Evolutionary conservation across 257 asterid genomes (phyloP).

Genomic region (Solanum acaule): DNA sequence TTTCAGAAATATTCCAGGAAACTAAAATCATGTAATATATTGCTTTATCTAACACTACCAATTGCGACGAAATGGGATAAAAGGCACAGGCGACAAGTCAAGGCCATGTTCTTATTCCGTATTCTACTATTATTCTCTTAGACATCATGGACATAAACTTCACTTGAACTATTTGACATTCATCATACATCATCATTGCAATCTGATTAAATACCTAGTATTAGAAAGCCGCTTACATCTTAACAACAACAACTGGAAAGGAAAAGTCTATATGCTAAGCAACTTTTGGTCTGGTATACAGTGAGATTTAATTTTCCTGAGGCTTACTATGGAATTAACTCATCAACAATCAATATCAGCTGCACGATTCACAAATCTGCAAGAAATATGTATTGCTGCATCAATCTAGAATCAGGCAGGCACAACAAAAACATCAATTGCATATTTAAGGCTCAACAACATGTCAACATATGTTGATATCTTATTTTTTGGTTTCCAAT

Average conservation of each 20-base stretch:
- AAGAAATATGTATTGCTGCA: not conserved
- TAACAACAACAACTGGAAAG: slow-evolving; percentile 5
- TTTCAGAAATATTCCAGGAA: not conserved
- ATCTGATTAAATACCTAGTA: slow-evolving; percentile 43
- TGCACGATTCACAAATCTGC: not conserved
- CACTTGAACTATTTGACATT: slow-evolving; percentile 33
- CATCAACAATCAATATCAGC: not conserved
- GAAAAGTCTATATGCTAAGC: not conserved
- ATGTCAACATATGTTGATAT: no score
- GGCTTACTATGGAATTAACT: not conserved
- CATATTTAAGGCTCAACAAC: not conserved
- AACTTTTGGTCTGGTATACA: not conserved
- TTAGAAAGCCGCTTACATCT: slow-evolving; percentile 20
- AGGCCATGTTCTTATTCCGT: slow-evolving; percentile 13
- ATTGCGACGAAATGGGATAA: not conserved
- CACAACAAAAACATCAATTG: not conserved
- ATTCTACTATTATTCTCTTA: slow-evolving; percentile 26
- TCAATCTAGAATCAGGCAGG: not conserved
- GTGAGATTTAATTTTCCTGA: not conserved
- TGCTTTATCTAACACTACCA: not conserved
- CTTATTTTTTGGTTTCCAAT: no score
- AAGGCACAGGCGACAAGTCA: not conserved
- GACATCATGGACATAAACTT: slow-evolving; percentile 22
- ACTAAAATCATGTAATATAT: not conserved
- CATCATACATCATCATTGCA: slow-evolving; percentile 62